Conservation (phyloP, 192 early-diverging fungal species). For the Backusella psychrophila region DNA sequence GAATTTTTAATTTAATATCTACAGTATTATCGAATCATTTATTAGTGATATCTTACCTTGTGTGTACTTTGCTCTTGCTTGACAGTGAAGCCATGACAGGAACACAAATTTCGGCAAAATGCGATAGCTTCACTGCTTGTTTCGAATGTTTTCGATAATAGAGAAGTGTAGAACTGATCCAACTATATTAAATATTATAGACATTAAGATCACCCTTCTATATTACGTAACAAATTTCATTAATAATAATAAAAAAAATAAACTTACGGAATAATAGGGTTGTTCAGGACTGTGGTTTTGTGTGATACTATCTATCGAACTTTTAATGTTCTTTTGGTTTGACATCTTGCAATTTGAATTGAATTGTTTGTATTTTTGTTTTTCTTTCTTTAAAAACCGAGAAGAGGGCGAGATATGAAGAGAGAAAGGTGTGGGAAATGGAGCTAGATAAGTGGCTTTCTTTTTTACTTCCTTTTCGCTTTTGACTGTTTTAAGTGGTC, state of each 20-base stretch:
- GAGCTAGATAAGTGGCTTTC: background rate
- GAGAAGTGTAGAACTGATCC: slow-evolving; percentile 10
- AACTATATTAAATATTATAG: slow-evolving; percentile 11
- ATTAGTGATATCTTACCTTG: slow-evolving; percentile 33
- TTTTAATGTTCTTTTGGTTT: background rate
- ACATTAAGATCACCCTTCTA: background rate
- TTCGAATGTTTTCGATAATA: slow-evolving; percentile 14
- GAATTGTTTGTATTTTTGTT: background rate
- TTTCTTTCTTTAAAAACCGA: background rate
- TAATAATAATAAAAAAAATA: background rate
- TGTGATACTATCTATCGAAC: background rate
- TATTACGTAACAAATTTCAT: background rate
- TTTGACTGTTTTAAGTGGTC: background rate
- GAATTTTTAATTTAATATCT: background rate
- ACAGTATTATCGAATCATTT: no score
- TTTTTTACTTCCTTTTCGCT: background rate
- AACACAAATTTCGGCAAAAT: slow-evolving; percentile 46
- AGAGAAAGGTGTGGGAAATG: background rate
- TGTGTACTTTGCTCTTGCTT: slow-evolving; percentile 60
- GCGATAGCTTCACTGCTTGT: slow-evolving; percentile 37
- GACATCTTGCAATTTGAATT: slow-evolving; percentile 5
- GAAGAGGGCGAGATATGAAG: background rate
- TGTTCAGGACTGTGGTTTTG: slow-evolving; percentile 13
- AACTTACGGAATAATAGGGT: slow-evolving; percentile 12
- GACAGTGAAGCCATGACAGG: slow-evolving; percentile 52